A percentile compares a stretch with the other conserved stretches of the same genome.
These are phyloP conservation scores for Apophysomyces elegans DNA, from an alignment of 371 early-diverging fungal genomes.

Conservation along the genomic window DNA sequence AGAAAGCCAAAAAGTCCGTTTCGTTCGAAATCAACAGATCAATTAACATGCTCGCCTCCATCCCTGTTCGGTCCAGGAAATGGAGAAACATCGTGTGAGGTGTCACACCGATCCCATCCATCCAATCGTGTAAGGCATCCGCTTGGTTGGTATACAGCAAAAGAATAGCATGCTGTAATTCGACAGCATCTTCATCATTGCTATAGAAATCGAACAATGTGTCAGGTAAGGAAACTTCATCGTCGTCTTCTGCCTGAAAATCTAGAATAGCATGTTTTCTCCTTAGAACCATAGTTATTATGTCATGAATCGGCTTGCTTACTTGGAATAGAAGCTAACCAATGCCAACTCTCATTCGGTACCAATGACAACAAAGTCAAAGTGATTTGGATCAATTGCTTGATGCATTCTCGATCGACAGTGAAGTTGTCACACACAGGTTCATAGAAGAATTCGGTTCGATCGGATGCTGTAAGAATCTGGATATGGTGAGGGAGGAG, in stretches of 20 bases:
- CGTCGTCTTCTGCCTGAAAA: not conserved
- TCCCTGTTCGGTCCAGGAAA: slow-evolving; percentile 22
- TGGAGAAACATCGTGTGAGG: slow-evolving; percentile 23
- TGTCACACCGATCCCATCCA: slow-evolving; percentile 9
- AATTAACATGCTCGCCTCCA: slow-evolving; percentile 20
- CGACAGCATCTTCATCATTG: slow-evolving; percentile 25
- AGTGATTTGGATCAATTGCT: slow-evolving; percentile 15
- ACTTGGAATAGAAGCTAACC: not conserved
- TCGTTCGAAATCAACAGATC: slow-evolving; percentile 27
- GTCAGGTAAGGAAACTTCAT: slow-evolving; percentile 9
- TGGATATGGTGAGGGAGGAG: slow-evolving; percentile 1
- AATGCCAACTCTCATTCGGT: not conserved
- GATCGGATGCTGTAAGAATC: slow-evolving; percentile 5
- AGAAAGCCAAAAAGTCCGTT: slow-evolving; percentile 22
- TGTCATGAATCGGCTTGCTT: not conserved
- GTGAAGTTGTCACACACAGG: slow-evolving; percentile 9
- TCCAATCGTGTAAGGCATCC: not conserved
- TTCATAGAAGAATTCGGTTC: slow-evolving; percentile 24
- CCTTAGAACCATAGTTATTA: not conserved
- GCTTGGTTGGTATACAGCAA: not conserved
- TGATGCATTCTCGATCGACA: slow-evolving; percentile 24
- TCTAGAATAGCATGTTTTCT: not conserved
- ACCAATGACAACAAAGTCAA: slow-evolving; percentile 3
- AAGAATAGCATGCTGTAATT: slow-evolving; percentile 23
- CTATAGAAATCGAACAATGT: slow-evolving; percentile 18